Evolutionary conservation across 805 yeast genomes (phyloP).

Genomic region (Ogataea corticis): DNA sequence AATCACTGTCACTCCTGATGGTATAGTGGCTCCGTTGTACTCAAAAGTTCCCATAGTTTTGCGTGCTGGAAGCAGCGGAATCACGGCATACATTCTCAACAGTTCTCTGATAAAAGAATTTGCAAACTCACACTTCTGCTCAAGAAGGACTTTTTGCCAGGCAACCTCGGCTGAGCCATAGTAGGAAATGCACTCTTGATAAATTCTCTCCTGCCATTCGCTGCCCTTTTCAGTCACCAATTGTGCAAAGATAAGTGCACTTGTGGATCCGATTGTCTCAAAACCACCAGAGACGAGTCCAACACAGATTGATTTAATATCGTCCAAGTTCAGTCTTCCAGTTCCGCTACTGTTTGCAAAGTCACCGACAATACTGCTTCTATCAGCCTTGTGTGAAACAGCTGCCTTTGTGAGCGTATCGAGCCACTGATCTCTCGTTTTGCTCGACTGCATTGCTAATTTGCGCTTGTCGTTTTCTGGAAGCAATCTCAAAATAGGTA

Average conservation of each 20-base stretch:
- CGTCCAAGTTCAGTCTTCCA: conserved; percentile 22
- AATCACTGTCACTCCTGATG: conserved; percentile 24
- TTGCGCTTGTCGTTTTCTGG: conserved; percentile 32
- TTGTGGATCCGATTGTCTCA: conserved; percentile 25
- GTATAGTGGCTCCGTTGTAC: conserved; percentile 17
- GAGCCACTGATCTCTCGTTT: conserved; percentile 35
- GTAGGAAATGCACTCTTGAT: conserved; percentile 13
- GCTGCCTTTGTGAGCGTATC: conserved; percentile 30
- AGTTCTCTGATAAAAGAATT: conserved; percentile 22
- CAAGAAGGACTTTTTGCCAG: conserved; percentile 18
- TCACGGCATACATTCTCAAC: conserved; percentile 26
- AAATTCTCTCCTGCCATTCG: conserved; percentile 22
- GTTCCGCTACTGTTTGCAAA: conserved; percentile 33
- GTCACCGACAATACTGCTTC: conserved; percentile 37
- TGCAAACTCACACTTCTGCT: conserved; percentile 23
- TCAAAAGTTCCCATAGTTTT: conserved; percentile 19
- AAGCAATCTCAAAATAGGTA: conserved; percentile 34
- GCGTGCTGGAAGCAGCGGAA: conserved; percentile 26
- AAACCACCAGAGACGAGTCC: conserved; percentile 28
- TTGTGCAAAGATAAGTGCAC: conserved; percentile 20
- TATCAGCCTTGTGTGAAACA: conserved; percentile 22
- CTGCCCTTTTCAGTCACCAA: conserved; percentile 15
- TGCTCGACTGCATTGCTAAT: conserved; percentile 29
- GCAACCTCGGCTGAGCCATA: conserved; percentile 22
- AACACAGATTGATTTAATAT: conserved; percentile 25